Evolutionary conservation across 768 basidiomycete species (phyloP).

Genomic region (Russula vinacea): DNA sequence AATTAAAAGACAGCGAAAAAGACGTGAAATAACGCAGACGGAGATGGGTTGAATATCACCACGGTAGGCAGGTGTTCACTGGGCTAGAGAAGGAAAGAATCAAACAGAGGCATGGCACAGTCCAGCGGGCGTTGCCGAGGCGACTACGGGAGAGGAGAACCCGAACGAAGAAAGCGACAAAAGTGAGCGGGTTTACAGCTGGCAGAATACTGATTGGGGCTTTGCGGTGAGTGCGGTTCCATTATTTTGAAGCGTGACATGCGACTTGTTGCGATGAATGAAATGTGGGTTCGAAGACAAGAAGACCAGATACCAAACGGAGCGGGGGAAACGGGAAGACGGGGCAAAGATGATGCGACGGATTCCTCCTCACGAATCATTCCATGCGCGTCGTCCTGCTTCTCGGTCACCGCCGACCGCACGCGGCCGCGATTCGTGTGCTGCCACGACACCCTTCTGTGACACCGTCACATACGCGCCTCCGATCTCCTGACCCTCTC

Average conservation of each 20-base stretch:
- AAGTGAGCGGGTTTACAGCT: constrained; percentile 13
- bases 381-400: constrained; percentile 21
- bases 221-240: constrained; percentile 24
- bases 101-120: constrained; percentile 8
- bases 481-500: constrained; percentile 53
- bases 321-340: not conserved
- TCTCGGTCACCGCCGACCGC: constrained; percentile 21
- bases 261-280: constrained; percentile 21
- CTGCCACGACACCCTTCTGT: constrained; percentile 52
- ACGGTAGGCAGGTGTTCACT: constrained; percentile 16
- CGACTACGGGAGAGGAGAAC: constrained; percentile 3
- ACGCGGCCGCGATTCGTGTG: constrained; percentile 45
- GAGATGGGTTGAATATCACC: constrained; percentile 25
- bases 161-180: not conserved
- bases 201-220: constrained; percentile 4
- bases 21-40: constrained; percentile 18
- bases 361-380: constrained; percentile 16
- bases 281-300: constrained; percentile 14
- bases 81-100: not conserved
- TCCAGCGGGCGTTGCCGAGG: constrained; percentile 16
- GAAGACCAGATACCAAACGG: constrained; percentile 12
- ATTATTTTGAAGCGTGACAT: constrained; percentile 19
- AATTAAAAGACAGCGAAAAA: constrained; percentile 1
- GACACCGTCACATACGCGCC: constrained; percentile 86
- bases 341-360: not conserved